Percentiles rank a stretch among this genome's conserved stretches.
Conservation (phyloP, 2,329 filamentous ascomycete species). For the Diaporthe vaccinii region DNA sequence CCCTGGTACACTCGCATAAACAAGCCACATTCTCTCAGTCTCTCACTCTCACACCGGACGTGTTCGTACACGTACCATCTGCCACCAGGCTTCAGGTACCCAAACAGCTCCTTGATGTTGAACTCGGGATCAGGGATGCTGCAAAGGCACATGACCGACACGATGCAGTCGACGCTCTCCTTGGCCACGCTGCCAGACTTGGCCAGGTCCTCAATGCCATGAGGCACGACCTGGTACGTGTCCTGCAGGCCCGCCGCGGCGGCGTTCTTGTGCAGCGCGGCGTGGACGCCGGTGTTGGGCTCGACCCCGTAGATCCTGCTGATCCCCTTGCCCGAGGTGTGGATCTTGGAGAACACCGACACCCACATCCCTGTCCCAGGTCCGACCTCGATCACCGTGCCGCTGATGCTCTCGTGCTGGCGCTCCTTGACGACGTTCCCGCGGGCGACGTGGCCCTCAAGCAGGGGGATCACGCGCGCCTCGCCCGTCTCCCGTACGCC, state of each 20-base stretch:
- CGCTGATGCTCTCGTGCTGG: constrained; percentile 52
- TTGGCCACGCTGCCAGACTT: constrained; percentile 59
- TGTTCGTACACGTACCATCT: constrained; percentile 76
- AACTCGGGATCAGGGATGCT: constrained; percentile 71
- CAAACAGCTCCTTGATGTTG: constrained; percentile 69
- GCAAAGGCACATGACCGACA: constrained; percentile 73
- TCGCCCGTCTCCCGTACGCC: constrained; percentile 58
- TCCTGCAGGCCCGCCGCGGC: constrained; percentile 65
- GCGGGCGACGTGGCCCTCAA: constrained; percentile 61
- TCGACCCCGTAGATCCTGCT: constrained; percentile 73
- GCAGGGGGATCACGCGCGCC: constrained; percentile 64
- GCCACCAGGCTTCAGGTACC: constrained; percentile 71
- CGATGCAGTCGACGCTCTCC: constrained; percentile 70
- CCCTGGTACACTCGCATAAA: constrained; percentile 62
- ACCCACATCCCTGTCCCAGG: constrained; percentile 74
- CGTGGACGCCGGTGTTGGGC: constrained; percentile 69
- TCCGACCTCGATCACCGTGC: constrained; percentile 73
- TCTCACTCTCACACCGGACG: constrained; percentile 54
- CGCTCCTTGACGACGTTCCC: constrained; percentile 47
- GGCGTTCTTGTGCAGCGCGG: constrained; percentile 60
- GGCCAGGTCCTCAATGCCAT: constrained; percentile 71
- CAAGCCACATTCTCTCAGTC: constrained; percentile 49
- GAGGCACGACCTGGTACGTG: constrained; percentile 72
- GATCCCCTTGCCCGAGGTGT: constrained; percentile 46
- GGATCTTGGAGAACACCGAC: constrained; percentile 57